Percentiles rank a stretch among this genome's conserved stretches.
phyloP scores from a whole-genome alignment of 352 stramenopile species.

The Peronospora farinosa region DNA sequence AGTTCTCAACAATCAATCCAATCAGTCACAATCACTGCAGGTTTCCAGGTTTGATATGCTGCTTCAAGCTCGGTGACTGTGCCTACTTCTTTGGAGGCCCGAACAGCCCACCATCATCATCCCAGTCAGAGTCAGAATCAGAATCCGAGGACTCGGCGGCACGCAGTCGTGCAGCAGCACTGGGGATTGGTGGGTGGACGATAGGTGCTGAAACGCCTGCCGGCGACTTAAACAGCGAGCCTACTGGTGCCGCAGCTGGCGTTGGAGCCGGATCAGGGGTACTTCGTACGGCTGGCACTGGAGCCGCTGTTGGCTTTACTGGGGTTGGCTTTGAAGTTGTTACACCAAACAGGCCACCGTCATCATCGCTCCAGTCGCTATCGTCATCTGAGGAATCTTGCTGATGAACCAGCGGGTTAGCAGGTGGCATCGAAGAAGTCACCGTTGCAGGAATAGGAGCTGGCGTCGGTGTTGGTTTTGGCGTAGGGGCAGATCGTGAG shows the following conservation, averaged over 20 bases:
- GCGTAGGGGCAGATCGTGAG: constrained; percentile 5
- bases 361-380: constrained; percentile 59
- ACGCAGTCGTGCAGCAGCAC: constrained; percentile 39
- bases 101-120: constrained; percentile 62
- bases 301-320: constrained; percentile 15
- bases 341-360: constrained; percentile 46
- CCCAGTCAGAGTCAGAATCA: constrained; percentile 50
- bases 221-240: constrained; percentile 25
- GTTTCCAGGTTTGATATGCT: neutral
- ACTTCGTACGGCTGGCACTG: constrained; percentile 9
- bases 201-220: constrained; percentile 12
- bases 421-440: constrained; percentile 22
- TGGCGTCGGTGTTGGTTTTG: constrained; percentile 3
- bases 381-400: constrained; percentile 45
- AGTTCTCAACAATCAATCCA: neutral
- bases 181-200: constrained; percentile 45
- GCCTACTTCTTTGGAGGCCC: constrained; percentile 35
- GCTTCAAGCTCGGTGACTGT: neutral
- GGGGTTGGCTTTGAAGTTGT: constrained; percentile 26
- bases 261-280: constrained; percentile 4
- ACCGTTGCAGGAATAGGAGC: constrained; percentile 4
- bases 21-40: neutral
- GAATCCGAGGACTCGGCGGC: constrained; percentile 40
- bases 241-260: constrained; percentile 10
- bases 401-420: constrained; percentile 34